Percentiles rank a stretch among this genome's conserved stretches.
Conservation (phyloP, 2,329 filamentous ascomycete species). For the Xylaria polymorpha region DNA sequence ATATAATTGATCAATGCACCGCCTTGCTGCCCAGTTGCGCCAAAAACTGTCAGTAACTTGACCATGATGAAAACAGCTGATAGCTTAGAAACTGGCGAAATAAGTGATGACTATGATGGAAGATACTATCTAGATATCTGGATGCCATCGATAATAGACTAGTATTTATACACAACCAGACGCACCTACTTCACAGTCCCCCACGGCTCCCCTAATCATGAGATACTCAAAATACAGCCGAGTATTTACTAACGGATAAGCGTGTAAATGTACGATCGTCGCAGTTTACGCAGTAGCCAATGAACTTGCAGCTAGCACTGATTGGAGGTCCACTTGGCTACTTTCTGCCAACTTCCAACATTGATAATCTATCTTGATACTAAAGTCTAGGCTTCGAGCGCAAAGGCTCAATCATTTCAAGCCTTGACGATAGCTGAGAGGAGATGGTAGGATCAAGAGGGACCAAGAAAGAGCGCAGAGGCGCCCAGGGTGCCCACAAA, state of each 20-base stretch:
- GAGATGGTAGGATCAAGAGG: neutral
- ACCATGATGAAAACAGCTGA: neutral
- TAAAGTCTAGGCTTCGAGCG: neutral
- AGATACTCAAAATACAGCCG: neutral
- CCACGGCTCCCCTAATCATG: neutral
- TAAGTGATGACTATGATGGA: neutral
- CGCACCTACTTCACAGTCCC: neutral
- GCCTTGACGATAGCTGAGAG: neutral
- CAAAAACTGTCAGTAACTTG: neutral
- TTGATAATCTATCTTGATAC: neutral
- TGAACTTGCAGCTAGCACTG: neutral
- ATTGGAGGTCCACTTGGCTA: neutral
- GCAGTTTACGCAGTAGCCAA: slow-evolving; percentile 6
- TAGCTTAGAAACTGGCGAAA: neutral
- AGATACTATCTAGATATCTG: neutral
- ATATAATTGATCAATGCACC: neutral
- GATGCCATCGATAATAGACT: neutral
- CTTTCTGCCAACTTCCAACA: neutral
- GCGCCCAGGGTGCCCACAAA: slow-evolving; percentile 13
- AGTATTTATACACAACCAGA: neutral
- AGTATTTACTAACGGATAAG: neutral
- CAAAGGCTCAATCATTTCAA: neutral
- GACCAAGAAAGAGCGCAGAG: neutral
- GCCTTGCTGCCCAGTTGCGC: slow-evolving; percentile 1
- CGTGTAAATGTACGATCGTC: neutral